Evolutionary conservation across 2,329 filamentous ascomycete genomes (phyloP).

Genomic region (Botrytis hyacinthi): DNA sequence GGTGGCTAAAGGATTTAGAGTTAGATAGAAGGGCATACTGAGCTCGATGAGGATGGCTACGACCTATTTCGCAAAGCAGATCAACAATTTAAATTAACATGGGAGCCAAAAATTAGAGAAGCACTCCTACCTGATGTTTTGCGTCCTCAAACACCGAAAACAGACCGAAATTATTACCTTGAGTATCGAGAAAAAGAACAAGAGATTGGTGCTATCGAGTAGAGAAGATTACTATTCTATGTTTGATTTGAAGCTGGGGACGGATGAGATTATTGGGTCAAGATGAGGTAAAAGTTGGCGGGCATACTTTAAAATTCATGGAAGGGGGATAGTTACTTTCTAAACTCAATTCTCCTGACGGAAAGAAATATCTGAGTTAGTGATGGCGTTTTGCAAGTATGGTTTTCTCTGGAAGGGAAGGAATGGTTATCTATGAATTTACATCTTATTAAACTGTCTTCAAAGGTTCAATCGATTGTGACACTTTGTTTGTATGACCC

Average conservation of each 20-base stretch:
- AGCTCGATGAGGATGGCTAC: no score
- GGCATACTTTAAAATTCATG: not conserved
- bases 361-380: not conserved
- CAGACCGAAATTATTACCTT: not conserved
- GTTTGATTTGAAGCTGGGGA: not conserved
- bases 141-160: not conserved
- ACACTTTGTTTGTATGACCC: not conserved
- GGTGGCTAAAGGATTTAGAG: not conserved
- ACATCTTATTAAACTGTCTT: not conserved
- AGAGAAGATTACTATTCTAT: no score
- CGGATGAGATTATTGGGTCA: not conserved
- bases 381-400: not conserved
- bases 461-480: not conserved
- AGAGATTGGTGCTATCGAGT: no score
- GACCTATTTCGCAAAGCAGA: no score
- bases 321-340: not conserved
- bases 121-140: not conserved
- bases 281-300: not conserved
- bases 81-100: fast-evolving
- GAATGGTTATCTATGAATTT: not conserved
- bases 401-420: not conserved
- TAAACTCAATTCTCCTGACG: not conserved
- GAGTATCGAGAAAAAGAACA: not conserved
- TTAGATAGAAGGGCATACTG: no score
- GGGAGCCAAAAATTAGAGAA: not conserved